Evolutionary conservation across 352 stramenopile species (phyloP).

Genomic region (Phytophthora macrochlamydospora): DNA sequence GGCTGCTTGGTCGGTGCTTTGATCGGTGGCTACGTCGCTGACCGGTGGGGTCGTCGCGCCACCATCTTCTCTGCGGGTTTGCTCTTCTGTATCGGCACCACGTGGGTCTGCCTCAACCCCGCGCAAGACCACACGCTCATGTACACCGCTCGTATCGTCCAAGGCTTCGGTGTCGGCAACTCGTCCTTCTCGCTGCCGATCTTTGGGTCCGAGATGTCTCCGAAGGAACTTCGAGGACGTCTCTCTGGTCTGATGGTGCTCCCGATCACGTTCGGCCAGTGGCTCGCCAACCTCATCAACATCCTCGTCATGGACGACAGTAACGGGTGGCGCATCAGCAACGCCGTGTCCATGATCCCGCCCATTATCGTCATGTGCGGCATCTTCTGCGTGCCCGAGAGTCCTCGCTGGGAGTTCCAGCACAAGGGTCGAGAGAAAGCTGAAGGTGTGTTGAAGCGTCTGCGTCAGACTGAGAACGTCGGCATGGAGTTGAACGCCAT

Average conservation of each 20-base stretch:
- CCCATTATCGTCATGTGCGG: constrained; percentile 46
- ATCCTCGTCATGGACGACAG: constrained; percentile 29
- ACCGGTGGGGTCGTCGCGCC: constrained; percentile 30
- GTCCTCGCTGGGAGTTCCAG: constrained; percentile 36
- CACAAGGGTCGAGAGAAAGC: constrained; percentile 34
- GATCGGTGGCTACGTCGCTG: constrained; percentile 39
- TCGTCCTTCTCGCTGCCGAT: constrained; percentile 40
- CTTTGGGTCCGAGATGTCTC: constrained; percentile 48
- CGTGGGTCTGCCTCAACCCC: constrained; percentile 31
- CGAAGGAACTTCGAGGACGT: constrained; percentile 44
- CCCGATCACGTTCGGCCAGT: constrained; percentile 34
- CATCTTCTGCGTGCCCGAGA: constrained; percentile 44
- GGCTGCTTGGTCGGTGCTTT: constrained; percentile 41
- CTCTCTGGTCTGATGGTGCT: constrained; percentile 37
- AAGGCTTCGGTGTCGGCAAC: constrained; percentile 40
- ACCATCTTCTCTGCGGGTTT: constrained; percentile 43
- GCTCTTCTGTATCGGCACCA: constrained; percentile 41
- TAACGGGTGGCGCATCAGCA: constrained; percentile 43
- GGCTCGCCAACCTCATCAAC: constrained; percentile 42
- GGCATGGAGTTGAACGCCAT: constrained; percentile 42
- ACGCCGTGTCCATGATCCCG: constrained; percentile 35
- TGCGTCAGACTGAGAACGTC: constrained; percentile 34
- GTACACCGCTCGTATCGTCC: constrained; percentile 39
- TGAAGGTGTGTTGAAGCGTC: constrained; percentile 26
- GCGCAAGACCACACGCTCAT: constrained; percentile 25